phyloP scores from a whole-genome alignment of 257 asterid species.

The Datura wrightii region DNA sequence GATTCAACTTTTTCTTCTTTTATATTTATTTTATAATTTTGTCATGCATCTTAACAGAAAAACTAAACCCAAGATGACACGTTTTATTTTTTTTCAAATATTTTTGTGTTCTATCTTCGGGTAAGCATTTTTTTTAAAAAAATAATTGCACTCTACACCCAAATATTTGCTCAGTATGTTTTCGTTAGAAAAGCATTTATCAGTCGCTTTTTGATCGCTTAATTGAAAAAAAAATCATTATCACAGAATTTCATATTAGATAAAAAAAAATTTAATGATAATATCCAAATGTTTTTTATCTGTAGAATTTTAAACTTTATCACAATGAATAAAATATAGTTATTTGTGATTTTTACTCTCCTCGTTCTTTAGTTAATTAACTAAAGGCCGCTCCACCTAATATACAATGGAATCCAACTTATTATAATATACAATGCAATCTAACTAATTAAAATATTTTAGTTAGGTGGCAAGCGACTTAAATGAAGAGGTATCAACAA shows the following conservation, averaged over 20 bases:
- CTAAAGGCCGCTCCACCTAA: too few species aligned
- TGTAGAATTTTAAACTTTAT: too few species aligned
- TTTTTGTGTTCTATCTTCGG: conserved; percentile 79
- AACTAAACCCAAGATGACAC: conserved; percentile 63
- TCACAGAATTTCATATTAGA: too few species aligned
- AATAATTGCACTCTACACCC: not conserved
- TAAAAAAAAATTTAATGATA: too few species aligned
- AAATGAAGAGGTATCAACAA: not conserved
- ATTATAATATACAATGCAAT: too few species aligned
- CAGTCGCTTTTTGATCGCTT: too few species aligned
- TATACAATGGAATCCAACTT: too few species aligned
- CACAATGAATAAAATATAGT: too few species aligned
- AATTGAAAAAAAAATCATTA: too few species aligned
- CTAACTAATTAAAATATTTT: not conserved
- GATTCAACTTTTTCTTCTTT: too few species aligned
- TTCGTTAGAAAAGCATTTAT: not conserved
- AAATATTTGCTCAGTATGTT: not conserved
- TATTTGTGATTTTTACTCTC: not conserved
- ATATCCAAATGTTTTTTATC: too few species aligned
- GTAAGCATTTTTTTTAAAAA: conserved; percentile 43
- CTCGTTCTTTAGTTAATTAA: not conserved
- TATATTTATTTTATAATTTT: too few species aligned
- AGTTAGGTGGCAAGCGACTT: not conserved
- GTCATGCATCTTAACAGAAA: conserved; percentile 50
- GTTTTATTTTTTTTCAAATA: conserved; percentile 63